Evolutionary conservation across 1,139 yeast species (phyloP).

Genomic region (Saccharomyces hybrid): DNA sequence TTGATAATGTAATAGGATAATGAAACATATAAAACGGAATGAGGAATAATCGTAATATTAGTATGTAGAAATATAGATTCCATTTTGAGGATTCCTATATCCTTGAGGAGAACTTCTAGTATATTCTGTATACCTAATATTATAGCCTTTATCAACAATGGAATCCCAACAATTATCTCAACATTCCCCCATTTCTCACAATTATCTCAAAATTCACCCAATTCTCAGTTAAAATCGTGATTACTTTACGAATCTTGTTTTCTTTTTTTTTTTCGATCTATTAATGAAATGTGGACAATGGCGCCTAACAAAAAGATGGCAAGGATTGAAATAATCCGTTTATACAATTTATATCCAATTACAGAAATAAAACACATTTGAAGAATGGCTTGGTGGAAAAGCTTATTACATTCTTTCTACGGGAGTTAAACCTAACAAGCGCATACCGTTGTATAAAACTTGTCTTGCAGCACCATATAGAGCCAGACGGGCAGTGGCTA

Average conservation of each 20-base stretch:
- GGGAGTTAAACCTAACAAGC: conserved; percentile 85
- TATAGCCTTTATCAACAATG: too few species aligned
- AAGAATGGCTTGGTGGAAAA: not conserved
- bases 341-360: not conserved
- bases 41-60: too few species aligned
- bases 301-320: not conserved
- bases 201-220: too few species aligned
- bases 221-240: not conserved
- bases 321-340: not conserved
- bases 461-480: conserved; percentile 86
- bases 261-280: not conserved
- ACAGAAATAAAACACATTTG: not conserved
- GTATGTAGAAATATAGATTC: too few species aligned
- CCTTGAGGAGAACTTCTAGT: too few species aligned
- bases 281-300: not conserved
- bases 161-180: too few species aligned
- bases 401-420: conserved; percentile 84
- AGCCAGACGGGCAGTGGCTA: conserved; percentile 90
- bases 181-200: not conserved
- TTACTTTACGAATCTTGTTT: not conserved
- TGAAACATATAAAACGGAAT: too few species aligned
- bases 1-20: too few species aligned
- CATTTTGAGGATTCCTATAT: too few species aligned
- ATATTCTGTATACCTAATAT: too few species aligned
- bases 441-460: conserved; percentile 87